A percentile compares a stretch with the other conserved stretches of the same genome.
Evolutionary conservation across 2,329 filamentous ascomycete species (phyloP).

Genomic region (Xylariaceae sp.): DNA sequence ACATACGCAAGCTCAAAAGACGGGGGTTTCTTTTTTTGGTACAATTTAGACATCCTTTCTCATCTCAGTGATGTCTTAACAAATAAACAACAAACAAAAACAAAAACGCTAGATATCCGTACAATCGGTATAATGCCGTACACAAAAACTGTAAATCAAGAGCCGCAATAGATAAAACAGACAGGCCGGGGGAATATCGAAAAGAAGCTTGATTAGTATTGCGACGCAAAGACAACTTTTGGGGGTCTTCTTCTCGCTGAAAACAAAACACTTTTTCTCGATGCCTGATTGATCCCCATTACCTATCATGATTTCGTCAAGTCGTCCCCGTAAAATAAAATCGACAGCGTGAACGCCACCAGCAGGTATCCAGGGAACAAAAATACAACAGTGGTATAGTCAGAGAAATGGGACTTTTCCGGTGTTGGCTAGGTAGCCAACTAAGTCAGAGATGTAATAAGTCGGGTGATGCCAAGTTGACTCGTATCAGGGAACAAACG

Average conservation of each 20-base stretch:
- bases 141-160: no score
- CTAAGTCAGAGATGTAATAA: background rate
- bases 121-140: no score
- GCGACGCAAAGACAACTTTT: background rate
- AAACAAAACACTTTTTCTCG: background rate
- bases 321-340: conserved; percentile 4
- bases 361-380: background rate
- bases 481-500: background rate
- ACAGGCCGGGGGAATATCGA: background rate
- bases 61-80: no score
- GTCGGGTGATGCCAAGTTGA: no score
- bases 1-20: no score
- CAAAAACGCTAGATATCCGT: no score
- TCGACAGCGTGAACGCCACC: background rate
- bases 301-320: conserved; percentile 12
- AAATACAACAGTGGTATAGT: background rate
- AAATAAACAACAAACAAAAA: no score
- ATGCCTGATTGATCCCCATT: background rate
- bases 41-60: no score
- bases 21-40: no score
- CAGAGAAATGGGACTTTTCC: background rate
- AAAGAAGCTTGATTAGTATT: background rate
- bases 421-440: background rate
- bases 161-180: no score
- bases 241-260: conserved; percentile 1